Conservation (phyloP, 2,329 filamentous ascomycete genomes). For the Monosporascus cannonballus region DNA sequence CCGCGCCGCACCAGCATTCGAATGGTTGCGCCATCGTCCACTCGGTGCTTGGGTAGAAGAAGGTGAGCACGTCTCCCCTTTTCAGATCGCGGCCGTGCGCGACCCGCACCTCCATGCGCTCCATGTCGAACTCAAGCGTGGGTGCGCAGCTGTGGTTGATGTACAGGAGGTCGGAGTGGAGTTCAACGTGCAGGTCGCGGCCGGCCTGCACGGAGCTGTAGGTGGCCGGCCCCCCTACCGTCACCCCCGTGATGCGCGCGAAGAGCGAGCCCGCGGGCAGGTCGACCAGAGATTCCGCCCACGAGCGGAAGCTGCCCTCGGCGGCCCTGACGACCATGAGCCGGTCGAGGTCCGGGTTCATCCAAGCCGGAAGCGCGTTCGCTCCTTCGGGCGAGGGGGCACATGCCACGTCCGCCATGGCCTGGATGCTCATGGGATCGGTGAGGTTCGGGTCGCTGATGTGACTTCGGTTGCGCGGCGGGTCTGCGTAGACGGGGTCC, state of each 20-base stretch:
- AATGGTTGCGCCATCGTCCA: slow-evolving; percentile 71
- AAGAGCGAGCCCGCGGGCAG: neutral
- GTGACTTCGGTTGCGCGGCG: too few relatives aligned
- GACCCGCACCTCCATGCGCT: neutral
- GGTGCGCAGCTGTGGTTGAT: slow-evolving; percentile 65
- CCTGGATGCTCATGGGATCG: too few relatives aligned
- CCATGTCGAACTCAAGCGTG: slow-evolving; percentile 42
- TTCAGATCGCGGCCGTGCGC: neutral
- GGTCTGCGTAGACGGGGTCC: too few relatives aligned
- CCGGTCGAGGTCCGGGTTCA: neutral
- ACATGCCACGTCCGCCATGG: too few relatives aligned
- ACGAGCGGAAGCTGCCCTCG: neutral
- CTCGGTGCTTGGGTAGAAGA: slow-evolving; percentile 72
- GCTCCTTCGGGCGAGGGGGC: too few relatives aligned
- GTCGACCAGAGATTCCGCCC: neutral
- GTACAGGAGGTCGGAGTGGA: slow-evolving; percentile 62
- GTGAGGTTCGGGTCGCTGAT: too few relatives aligned
- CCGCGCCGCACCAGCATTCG: slow-evolving; percentile 54
- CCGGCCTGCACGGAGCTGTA: slow-evolving; percentile 61
- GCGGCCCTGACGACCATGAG: neutral
- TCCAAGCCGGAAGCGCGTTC: neutral
- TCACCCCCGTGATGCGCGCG: neutral
- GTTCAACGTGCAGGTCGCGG: slow-evolving; percentile 48
- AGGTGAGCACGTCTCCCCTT: slow-evolving; percentile 23
- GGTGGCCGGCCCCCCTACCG: slow-evolving; percentile 30